phyloP scores from a whole-genome alignment of 768 basidiomycete genomes.

The Tulasnella sp. region DNA sequence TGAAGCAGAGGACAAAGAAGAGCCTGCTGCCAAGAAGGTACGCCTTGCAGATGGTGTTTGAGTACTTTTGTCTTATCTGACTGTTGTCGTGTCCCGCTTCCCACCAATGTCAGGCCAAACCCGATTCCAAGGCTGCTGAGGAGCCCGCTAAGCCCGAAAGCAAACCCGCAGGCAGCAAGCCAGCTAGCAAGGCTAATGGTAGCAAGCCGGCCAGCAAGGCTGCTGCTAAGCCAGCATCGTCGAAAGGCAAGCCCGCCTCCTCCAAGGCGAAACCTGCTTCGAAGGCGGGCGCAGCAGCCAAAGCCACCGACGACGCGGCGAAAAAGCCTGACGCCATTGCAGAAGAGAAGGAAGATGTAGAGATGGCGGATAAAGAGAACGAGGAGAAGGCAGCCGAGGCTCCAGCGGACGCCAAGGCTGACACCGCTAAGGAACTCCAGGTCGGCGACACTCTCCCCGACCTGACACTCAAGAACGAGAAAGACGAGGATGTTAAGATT shows the following conservation, averaged over 20 bases:
- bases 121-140: slow-evolving; percentile 42
- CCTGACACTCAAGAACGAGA: slow-evolving; percentile 80
- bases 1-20: slow-evolving; percentile 36
- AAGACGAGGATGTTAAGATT: slow-evolving; percentile 76
- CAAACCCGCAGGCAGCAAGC: slow-evolving; percentile 33
- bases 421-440: slow-evolving; percentile 50
- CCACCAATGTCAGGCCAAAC: slow-evolving; percentile 30
- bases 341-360: slow-evolving; percentile 38
- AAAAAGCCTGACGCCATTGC: slow-evolving; percentile 35
- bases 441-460: slow-evolving; percentile 77
- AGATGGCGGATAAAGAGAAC: slow-evolving; percentile 29
- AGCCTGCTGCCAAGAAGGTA: slow-evolving; percentile 38
- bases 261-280: slow-evolving; percentile 33
- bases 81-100: slow-evolving; percentile 8
- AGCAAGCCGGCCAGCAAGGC: slow-evolving; percentile 35
- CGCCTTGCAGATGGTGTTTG: not conserved
- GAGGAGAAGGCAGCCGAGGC: slow-evolving; percentile 35
- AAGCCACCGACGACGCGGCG: slow-evolving; percentile 34
- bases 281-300: slow-evolving; percentile 31
- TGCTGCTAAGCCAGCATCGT: slow-evolving; percentile 32
- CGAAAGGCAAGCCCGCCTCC: slow-evolving; percentile 32
- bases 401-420: slow-evolving; percentile 38
- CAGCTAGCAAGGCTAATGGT: slow-evolving; percentile 29
- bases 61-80: slow-evolving; percentile 17
- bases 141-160: slow-evolving; percentile 40